These are phyloP conservation scores for Eustoma russellianum DNA, from an alignment of 257 asterid species.

Conservation along the genomic window DNA sequence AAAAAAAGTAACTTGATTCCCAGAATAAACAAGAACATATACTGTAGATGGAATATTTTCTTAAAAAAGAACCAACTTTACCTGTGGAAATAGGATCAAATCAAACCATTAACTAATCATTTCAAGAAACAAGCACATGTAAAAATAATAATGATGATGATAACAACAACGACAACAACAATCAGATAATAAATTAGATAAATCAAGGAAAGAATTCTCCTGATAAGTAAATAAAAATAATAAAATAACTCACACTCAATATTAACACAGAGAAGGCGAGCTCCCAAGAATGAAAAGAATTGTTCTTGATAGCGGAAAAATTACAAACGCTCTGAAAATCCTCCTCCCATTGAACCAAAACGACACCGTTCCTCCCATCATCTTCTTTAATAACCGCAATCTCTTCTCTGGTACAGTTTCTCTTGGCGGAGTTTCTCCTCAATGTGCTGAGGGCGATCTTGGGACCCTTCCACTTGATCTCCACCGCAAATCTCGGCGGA, in stretches of 20 bases:
- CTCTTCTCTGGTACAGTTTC: constrained; percentile 62
- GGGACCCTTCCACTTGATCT: constrained; percentile 55
- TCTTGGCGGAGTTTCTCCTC: constrained; percentile 41
- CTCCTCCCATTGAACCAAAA: constrained; percentile 80
- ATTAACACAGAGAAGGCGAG: constrained; percentile 55
- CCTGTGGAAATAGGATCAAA: too few species aligned
- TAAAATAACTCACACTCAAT: constrained; percentile 57
- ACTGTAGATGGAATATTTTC: too few species aligned
- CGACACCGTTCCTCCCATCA: constrained; percentile 32
- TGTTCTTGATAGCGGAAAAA: constrained; percentile 68
- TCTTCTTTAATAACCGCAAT: constrained; percentile 9
- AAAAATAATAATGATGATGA: too few species aligned
- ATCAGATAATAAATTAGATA: too few species aligned
- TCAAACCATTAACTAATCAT: too few species aligned
- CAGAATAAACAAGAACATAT: too few species aligned
- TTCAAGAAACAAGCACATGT: too few species aligned
- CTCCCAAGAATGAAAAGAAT: constrained; percentile 93
- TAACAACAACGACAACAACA: too few species aligned
- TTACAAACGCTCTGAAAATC: constrained; percentile 62
- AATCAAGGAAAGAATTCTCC: too few species aligned
- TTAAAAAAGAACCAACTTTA: too few species aligned
- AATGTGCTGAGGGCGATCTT: constrained; percentile 38
- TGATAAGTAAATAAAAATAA: too few species aligned
- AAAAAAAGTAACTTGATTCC: too few species aligned
- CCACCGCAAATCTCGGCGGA: constrained; percentile 31